Conservation (phyloP, 2,329 filamentous ascomycete species). For the Aspergillus sclerotialis region DNA sequence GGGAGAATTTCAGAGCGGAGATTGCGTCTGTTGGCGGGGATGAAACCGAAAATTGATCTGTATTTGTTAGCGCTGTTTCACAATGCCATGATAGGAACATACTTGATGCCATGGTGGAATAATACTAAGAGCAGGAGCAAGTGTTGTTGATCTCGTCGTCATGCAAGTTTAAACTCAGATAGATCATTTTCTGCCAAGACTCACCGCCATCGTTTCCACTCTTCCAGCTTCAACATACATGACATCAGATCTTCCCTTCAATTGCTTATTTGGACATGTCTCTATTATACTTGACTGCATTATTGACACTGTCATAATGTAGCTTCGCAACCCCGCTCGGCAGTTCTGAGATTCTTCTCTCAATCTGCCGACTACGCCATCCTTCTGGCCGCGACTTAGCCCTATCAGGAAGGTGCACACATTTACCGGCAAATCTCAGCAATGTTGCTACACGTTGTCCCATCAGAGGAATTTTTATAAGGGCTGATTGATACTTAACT, state of each 20-base stretch:
- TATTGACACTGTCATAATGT: too few species aligned
- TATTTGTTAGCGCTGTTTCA: slow-evolving; percentile 23
- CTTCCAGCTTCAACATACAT: slow-evolving; percentile 14
- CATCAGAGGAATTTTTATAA: too few species aligned
- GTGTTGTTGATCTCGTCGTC: slow-evolving; percentile 13
- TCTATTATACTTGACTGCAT: neutral
- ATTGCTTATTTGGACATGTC: neutral
- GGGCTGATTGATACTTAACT: too few species aligned
- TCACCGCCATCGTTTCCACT: slow-evolving; percentile 22
- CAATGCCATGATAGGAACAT: slow-evolving; percentile 31
- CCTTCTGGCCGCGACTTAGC: too few species aligned
- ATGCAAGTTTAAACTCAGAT: slow-evolving; percentile 18
- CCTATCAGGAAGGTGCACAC: too few species aligned
- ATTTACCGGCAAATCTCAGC: too few species aligned
- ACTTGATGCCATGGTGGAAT: too few species aligned
- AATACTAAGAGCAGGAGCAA: too few species aligned
- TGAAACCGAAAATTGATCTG: slow-evolving; percentile 72
- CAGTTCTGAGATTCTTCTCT: too few species aligned
- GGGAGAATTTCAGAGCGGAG: slow-evolving; percentile 79
- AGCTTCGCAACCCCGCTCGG: too few species aligned
- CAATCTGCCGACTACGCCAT: too few species aligned
- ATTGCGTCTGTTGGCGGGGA: slow-evolving; percentile 81
- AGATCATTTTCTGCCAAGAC: slow-evolving; percentile 25
- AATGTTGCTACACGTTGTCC: too few species aligned
- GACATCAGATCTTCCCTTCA: slow-evolving; percentile 5